Evolutionary conservation across 768 basidiomycete species (phyloP).

Genomic region (Suillus placidus): DNA sequence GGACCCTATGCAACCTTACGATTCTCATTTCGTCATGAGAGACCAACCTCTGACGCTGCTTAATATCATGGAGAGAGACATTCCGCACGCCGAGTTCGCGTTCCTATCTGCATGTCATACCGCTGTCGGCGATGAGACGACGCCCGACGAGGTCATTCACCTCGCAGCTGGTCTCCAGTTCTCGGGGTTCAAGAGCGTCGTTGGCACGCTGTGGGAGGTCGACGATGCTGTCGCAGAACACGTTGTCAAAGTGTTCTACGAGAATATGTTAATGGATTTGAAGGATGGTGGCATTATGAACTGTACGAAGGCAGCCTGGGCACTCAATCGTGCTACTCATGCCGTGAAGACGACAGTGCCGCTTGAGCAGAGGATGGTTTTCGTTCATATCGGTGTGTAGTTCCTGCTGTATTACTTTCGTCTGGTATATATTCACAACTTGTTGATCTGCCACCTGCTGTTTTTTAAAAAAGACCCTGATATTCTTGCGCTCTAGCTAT

Average conservation of each 20-base stretch:
- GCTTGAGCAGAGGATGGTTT: slow-evolving; percentile 9
- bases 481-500: not conserved
- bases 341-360: slow-evolving; percentile 1
- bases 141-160: slow-evolving; percentile 24
- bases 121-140: slow-evolving; percentile 18
- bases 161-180: slow-evolving; percentile 26
- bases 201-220: slow-evolving; percentile 27
- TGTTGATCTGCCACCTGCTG: not conserved
- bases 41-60: not conserved
- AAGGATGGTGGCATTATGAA: slow-evolving; percentile 10
- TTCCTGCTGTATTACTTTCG: not conserved
- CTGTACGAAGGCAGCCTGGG: slow-evolving; percentile 8
- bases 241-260: not conserved
- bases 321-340: not conserved
- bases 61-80: slow-evolving; percentile 4
- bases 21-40: slow-evolving; percentile 10
- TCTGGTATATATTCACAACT: not conserved
- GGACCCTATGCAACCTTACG: slow-evolving; percentile 14
- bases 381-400: slow-evolving; percentile 15
- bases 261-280: not conserved
- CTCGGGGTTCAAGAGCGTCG: slow-evolving; percentile 23
- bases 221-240: slow-evolving; percentile 7
- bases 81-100: slow-evolving; percentile 8
- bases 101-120: slow-evolving; percentile 29
- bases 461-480: not conserved